Evolutionary conservation across 176 grass and related monocot species (phyloP).

Genomic region (barley (Hordeum vulgare)): MorexV3_pseudomolecules_assembly NC_058524.1:541909276-541909775

Average conservation of each 20-base stretch:
- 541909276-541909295: background rate
- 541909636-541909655: conserved; percentile 61
- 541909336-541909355: background rate
- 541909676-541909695: conserved; percentile 32
- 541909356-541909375: background rate
- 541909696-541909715: conserved; percentile 13
- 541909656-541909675: conserved; percentile 40
- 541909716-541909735: background rate
- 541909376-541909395: background rate
- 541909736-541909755: background rate
- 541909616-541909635: conserved; percentile 63
- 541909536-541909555: background rate
- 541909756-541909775: background rate
- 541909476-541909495: background rate
- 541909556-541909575: conserved; percentile 60
- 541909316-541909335: background rate
- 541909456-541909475: background rate
- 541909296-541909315: background rate
- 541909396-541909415: background rate
- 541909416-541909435: background rate
- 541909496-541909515: background rate
- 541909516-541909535: background rate
- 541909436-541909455: background rate
- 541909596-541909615: conserved; percentile 65
- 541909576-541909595: conserved; percentile 45